Evolutionary conservation across 352 stramenopile genomes (phyloP), one percentile per base, ranked within the genome.

Genomic region (Pythium sukuiense): DNA sequence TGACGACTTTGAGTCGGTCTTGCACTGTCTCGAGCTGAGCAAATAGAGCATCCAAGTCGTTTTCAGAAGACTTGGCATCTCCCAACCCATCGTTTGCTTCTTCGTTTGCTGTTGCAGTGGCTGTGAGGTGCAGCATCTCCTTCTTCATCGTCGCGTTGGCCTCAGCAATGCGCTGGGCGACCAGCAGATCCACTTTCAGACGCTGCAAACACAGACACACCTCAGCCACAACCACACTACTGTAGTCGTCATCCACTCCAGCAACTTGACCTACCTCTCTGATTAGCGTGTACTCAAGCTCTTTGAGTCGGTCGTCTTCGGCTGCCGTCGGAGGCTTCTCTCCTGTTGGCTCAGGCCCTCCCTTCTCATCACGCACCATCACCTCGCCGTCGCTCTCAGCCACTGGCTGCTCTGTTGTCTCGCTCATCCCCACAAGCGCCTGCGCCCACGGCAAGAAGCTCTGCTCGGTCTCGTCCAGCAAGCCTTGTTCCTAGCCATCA

Each of bases 101-200:
- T 46, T 80, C 77, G 0, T 41, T 41, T 2, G 35, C 35, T 41
- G 35, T 41, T 3, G 70, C 59, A 3, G 26, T 11, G 1, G 76
- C 72, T 0, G 73, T 73, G 45, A 93, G 70, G 52, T 89, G 80
- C 9, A 88, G 68, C 80, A 93, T 85, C 58, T 88, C 80, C 50
- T 79, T 70, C 56, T 90, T 90, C 59, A 90, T 74, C 29, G 75
- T 45, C 0, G 71, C 60, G 32, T 93, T 92, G 4, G 75, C 72
- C 18, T 90, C 80, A 0, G 85, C 79, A 37, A 89, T 82, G 12
- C 85, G 77, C 49, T 93, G 85, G 0, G 85, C 81, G 9, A 93
- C 80, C 9, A 93, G 67, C 7, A 93, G 49, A 61, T 93, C 85
- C 13, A 93, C 85, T 59, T 91, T 91, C 14, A 92, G 75, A 6